Base-by-base conservation (phyloP, 805 yeast species). In the Metschnikowia cerradonensis region DNA sequence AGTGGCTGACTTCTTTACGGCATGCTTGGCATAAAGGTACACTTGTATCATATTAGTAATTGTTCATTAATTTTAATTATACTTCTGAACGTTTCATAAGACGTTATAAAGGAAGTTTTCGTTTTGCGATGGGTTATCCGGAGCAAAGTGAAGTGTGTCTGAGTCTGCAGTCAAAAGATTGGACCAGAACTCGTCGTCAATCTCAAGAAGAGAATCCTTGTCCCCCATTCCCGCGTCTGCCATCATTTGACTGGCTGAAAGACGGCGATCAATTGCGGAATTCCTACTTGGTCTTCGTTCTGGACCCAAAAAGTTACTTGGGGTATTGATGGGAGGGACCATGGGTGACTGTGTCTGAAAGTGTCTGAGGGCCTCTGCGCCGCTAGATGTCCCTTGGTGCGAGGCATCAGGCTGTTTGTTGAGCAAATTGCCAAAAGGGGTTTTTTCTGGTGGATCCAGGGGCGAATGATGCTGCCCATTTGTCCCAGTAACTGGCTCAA, bases 111-210 rank as follows among this genome's bases (percentile, higher is more conserved):
- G 51, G 8, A 56, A 51, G 38, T 52, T 54, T 6, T 48, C 60
- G 17, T 35, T 49, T 4, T 46, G 54, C 15, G 39, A 39, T 3
- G 60, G 59, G 8, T 38, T 49, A 37, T 52, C 55, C 50, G 60
- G 68, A 6, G 70, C 62, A 45, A 72, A 70, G 48, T 71, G 67
- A 42, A 71, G 59, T 46, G 64, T 63, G 56, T 71, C 70, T 15
- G 70, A 55, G 39, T 60, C 68, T 0, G 71, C 61, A 47, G 69
- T 69, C 32, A 78, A 62, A 33, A 79, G 64, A 52, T 84, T 87
- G 34, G 82, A 75, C 90, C 90, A 85, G 58, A 85, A 82, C 60
- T 85, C 90, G 59, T 84, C 90, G 51, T 81, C 82, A 34, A 84
- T 64, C 8, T 82, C 78, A 70, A 77, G 74, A 44, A 75, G 76